A percentile compares a stretch with the other conserved stretches of the same genome.
These are phyloP conservation scores for Phytophthora pistaciae DNA, from an alignment of 352 stramenopile species.

Conservation along the genomic window DNA sequence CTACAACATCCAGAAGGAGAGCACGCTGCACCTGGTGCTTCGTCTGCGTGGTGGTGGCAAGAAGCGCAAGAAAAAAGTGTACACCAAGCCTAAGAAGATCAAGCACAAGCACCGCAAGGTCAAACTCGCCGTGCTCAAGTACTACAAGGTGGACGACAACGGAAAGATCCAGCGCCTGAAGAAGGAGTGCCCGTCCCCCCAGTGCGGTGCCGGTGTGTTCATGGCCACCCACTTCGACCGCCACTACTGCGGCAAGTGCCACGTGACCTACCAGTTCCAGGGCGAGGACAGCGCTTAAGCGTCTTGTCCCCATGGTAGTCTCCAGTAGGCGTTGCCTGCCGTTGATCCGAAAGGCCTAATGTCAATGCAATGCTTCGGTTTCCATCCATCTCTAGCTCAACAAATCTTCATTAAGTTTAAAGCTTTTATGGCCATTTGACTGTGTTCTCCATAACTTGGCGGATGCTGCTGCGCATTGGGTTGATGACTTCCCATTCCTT, in stretches of 20 bases:
- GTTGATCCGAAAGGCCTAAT: slow-evolving; percentile 29
- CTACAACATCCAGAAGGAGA: slow-evolving; percentile 98
- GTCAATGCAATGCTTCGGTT: slow-evolving; percentile 52
- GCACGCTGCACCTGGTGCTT: slow-evolving; percentile 98
- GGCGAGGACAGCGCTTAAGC: slow-evolving; percentile 71
- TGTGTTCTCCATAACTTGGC: slow-evolving; percentile 55
- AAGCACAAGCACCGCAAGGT: slow-evolving; percentile 97
- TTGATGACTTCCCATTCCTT: slow-evolving; percentile 83
- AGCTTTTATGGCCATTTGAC: slow-evolving; percentile 29
- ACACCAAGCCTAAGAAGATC: slow-evolving; percentile 99
- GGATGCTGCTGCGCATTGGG: slow-evolving; percentile 58
- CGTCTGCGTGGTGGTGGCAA: slow-evolving; percentile 96
- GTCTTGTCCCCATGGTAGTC: slow-evolving; percentile 26
- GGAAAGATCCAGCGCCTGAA: slow-evolving; percentile 97
- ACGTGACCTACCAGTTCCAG: slow-evolving; percentile 97
- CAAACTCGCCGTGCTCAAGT: slow-evolving; percentile 98
- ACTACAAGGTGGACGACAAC: slow-evolving; percentile 97
- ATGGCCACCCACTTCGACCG: slow-evolving; percentile 99
- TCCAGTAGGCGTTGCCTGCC: slow-evolving; percentile 26
- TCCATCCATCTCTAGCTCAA: slow-evolving; percentile 35
- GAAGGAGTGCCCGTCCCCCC: slow-evolving; percentile 96
- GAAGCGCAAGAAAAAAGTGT: slow-evolving; percentile 99
- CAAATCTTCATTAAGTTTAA: too few relatives aligned
- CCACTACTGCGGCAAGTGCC: slow-evolving; percentile 99
- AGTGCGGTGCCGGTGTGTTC: slow-evolving; percentile 98